Base-by-base conservation (phyloP, 2,329 filamentous ascomycete genomes). In the Alternaria dauci region DNA sequence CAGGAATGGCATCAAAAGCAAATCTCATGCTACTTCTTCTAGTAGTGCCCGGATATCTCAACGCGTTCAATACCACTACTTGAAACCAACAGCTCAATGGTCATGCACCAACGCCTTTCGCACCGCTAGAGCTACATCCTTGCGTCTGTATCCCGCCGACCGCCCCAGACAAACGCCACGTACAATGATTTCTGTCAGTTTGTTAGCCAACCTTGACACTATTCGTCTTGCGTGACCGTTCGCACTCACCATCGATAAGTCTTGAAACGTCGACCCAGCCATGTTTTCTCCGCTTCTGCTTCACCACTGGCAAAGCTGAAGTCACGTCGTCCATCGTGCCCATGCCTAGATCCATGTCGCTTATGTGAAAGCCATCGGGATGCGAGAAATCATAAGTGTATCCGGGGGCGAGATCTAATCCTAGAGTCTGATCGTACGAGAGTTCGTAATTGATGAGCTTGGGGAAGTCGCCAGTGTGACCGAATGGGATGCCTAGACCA, bases 241-340 rank as follows among this genome's bases (percentile, higher is more conserved):
- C 30, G 26, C 7, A 76, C 80, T 76, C 61, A 82, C 81, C 78
- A 67, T 81, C 78, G 50, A 83, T 70, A 23, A 84, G 70, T 59
- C 77, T 81, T 20, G 69, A 67, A 2, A 82, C 77, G 65, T 84
- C 81, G 51, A 84, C 67, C 61, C 79, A 78, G 16, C 80, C 79
- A 4, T 65, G 68, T 65, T 76, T 78, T 69, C 75, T 80, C 47
- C 59, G 55, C 56, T 68, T 71, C 61, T 73, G 70, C 58, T 59
- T 70, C 16, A 69, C 62, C 1, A 67, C 55, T 1, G 67, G 69
- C 25, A 69, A 36, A 18, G 36, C 59, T 46, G 68, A 67, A 9
- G 23, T 42, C 30, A 52, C 51, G 18, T 59, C 52, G 8, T 58
- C 62, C 61, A 73, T 69, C 51, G 72, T 16, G 55, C 68, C 63